These are phyloP conservation scores for Talaromyces nanjingensis DNA, from an alignment of 495 filamentous ascomycete genomes.

Conservation along the genomic window DNA sequence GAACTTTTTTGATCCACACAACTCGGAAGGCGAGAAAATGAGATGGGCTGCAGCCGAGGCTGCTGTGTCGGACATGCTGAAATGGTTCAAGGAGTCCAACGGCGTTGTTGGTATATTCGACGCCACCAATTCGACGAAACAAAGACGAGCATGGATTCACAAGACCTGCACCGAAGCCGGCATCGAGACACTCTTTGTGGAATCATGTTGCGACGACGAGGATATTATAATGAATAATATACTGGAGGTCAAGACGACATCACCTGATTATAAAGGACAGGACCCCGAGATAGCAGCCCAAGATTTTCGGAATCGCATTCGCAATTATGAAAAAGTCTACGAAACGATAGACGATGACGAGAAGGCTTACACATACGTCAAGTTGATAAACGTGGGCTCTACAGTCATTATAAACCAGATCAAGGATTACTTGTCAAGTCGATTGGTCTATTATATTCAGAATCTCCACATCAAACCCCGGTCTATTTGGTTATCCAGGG, in stretches of 20 bases:
- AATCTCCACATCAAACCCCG: slow-evolving; percentile 97
- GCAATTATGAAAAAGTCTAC: slow-evolving; percentile 94
- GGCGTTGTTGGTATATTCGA: slow-evolving; percentile 89
- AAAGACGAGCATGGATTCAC: slow-evolving; percentile 83
- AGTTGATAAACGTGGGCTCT: slow-evolving; percentile 91
- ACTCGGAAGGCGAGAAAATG: slow-evolving; percentile 83
- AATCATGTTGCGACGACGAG: slow-evolving; percentile 92
- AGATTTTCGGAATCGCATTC: slow-evolving; percentile 90
- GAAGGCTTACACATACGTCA: slow-evolving; percentile 80
- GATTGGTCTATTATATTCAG: slow-evolving; percentile 96
- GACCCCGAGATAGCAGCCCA: slow-evolving; percentile 84
- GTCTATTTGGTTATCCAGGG: slow-evolving; percentile 92
- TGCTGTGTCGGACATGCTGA: slow-evolving; percentile 82
- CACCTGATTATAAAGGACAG: slow-evolving; percentile 88
- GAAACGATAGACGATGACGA: slow-evolving; percentile 86
- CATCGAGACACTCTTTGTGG: slow-evolving; percentile 89
- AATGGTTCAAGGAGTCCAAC: slow-evolving; percentile 68
- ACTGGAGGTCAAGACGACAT: slow-evolving; percentile 93
- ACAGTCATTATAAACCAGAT: slow-evolving; percentile 97
- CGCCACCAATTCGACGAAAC: slow-evolving; percentile 90
- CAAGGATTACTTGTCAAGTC: slow-evolving; percentile 90
- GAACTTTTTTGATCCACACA: slow-evolving; percentile 86
- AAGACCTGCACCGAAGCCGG: slow-evolving; percentile 63
- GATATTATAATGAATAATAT: slow-evolving; percentile 96
- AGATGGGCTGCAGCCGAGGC: slow-evolving; percentile 81